Percentiles rank a stretch among this genome's conserved stretches.
Conservation (phyloP, 1,284 basidiomycete genomes). For the Bjerkandera adusta region DNA sequence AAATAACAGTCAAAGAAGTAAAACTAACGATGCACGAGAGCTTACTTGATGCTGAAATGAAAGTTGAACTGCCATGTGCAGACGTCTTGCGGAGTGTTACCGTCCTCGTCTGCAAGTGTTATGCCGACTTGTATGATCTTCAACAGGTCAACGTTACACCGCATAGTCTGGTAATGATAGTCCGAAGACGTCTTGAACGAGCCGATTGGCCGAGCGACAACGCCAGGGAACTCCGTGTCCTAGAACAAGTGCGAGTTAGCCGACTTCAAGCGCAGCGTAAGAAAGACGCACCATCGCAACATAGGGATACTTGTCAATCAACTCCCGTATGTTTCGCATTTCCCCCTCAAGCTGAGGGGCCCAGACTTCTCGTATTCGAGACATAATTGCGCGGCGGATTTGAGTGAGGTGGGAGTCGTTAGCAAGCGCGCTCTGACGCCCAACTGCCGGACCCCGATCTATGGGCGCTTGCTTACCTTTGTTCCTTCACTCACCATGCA, state of each 20-base stretch:
- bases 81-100: slow-evolving; percentile 84
- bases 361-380: slow-evolving; percentile 93
- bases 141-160: slow-evolving; percentile 97
- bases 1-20: slow-evolving; percentile 26
- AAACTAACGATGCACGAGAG: slow-evolving; percentile 15
- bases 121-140: slow-evolving; percentile 98
- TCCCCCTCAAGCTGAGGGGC: slow-evolving; percentile 89
- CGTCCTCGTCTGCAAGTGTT: slow-evolving; percentile 92
- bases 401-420: no score
- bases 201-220: slow-evolving; percentile 96
- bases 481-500: no score
- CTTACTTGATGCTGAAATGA: slow-evolving; percentile 86
- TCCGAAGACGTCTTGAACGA: slow-evolving; percentile 96
- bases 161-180: slow-evolving; percentile 99
- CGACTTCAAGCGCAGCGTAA: slow-evolving; percentile 15
- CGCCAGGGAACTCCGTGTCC: slow-evolving; percentile 99
- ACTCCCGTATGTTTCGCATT: slow-evolving; percentile 83
- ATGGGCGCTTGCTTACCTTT: no score
- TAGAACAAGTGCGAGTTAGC: slow-evolving; percentile 32
- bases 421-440: no score
- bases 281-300: slow-evolving; percentile 81
- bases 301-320: slow-evolving; percentile 91
- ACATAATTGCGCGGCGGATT: no score
- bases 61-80: slow-evolving; percentile 99
- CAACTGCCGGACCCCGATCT: no score